phyloP scores from a whole-genome alignment of 306 rosid genomes.

The Arachis stenosperma region DNA sequence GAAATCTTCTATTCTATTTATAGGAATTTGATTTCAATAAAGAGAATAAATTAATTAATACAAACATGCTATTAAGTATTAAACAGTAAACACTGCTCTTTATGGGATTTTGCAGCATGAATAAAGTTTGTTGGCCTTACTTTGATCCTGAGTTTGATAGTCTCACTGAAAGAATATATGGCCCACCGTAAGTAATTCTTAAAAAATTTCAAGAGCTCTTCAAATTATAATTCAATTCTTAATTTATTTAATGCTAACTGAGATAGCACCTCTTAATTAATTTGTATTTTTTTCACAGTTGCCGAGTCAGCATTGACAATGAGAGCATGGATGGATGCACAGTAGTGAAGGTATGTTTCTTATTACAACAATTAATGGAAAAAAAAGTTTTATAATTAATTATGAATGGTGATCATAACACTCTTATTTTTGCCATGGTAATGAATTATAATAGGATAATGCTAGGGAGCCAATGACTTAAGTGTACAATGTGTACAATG shows the following conservation, averaged over 20 bases:
- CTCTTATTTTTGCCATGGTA: neutral
- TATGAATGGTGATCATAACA: neutral
- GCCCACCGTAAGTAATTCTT: slow-evolving; percentile 61
- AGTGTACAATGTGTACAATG: too few species aligned
- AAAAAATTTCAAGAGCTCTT: neutral
- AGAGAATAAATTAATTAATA: too few species aligned
- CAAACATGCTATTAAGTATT: too few species aligned
- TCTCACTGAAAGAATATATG: slow-evolving; percentile 65
- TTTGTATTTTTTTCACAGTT: slow-evolving; percentile 43
- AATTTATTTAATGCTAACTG: neutral
- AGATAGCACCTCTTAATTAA: neutral
- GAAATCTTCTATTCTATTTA: neutral
- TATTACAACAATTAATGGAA: neutral
- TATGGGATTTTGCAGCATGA: slow-evolving; percentile 49
- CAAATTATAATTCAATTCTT: neutral
- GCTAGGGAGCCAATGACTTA: too few species aligned
- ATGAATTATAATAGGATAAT: too few species aligned
- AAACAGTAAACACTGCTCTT: too few species aligned
- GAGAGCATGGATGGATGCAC: slow-evolving; percentile 72
- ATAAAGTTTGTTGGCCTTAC: slow-evolving; percentile 68
- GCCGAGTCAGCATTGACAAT: slow-evolving; percentile 70
- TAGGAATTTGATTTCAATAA: slow-evolving; percentile 4
- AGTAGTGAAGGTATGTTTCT: slow-evolving; percentile 56
- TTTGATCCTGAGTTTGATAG: slow-evolving; percentile 78
- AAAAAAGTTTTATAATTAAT: too few species aligned